Evolutionary conservation across 441 rosid species (phyloP).

Genomic region (Gossypium davidsonii): DNA sequence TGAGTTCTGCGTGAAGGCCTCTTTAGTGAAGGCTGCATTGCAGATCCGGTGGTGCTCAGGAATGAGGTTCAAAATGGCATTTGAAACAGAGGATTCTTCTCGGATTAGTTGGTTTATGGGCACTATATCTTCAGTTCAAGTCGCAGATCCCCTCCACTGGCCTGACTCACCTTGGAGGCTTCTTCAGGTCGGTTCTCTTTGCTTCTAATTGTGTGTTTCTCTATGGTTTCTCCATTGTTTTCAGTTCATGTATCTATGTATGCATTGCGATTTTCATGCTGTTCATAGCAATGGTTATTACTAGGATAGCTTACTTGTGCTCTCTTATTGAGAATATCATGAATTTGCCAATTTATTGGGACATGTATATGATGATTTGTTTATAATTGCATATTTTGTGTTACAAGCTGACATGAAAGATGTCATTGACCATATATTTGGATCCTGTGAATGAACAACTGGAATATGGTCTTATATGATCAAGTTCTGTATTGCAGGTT

Average conservation of each 20-base stretch:
- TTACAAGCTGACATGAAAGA: neutral
- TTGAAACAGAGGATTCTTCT: constrained; percentile 44
- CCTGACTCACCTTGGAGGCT: constrained; percentile 48
- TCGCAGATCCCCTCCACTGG: constrained; percentile 41
- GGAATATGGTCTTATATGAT: constrained; percentile 8
- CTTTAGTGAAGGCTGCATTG: constrained; percentile 34
- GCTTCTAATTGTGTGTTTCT: neutral
- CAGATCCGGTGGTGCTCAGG: constrained; percentile 42
- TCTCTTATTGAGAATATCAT: neutral
- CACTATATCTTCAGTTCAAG: constrained; percentile 42
- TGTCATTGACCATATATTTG: neutral
- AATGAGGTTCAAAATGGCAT: constrained; percentile 47
- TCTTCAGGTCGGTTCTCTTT: constrained; percentile 31
- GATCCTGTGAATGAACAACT: neutral
- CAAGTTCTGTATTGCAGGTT: constrained; percentile 23
- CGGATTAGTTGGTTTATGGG: constrained; percentile 53
- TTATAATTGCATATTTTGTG: neutral
- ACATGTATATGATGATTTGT: neutral
- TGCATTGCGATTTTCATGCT: neutral
- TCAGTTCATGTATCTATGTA: neutral
- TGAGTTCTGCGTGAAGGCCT: constrained; percentile 39
- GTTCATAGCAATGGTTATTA: neutral
- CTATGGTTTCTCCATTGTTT: neutral
- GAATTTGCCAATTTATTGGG: neutral
- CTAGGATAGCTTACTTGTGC: neutral